Conservation (phyloP, 495 filamentous ascomycete species). For the Paragyromitra xinjiangensis region DNA sequence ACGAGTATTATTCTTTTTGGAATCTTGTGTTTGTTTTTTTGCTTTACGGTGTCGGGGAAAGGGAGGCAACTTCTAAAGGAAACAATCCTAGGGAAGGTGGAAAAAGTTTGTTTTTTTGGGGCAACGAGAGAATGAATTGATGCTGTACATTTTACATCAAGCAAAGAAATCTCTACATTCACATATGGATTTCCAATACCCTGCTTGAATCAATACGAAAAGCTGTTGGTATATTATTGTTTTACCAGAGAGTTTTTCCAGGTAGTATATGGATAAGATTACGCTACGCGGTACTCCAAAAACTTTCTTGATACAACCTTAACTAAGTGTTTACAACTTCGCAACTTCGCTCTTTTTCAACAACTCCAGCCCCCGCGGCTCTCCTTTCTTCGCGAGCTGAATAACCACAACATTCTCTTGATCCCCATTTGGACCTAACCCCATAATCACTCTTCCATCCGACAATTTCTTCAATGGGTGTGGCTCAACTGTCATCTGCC, state of each 20-base stretch:
- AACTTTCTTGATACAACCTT: not conserved
- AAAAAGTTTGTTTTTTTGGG: constrained; percentile 40
- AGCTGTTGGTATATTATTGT: not conserved
- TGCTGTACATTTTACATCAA: constrained; percentile 32
- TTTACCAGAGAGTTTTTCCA: not conserved
- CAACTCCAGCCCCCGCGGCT: constrained; percentile 66
- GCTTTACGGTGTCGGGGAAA: constrained; percentile 45
- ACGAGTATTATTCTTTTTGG: constrained; percentile 26
- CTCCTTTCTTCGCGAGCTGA: constrained; percentile 66
- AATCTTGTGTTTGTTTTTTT: constrained; percentile 9
- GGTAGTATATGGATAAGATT: not conserved
- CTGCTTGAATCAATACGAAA: constrained; percentile 1
- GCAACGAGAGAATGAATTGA: constrained; percentile 1
- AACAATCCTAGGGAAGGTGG: not conserved
- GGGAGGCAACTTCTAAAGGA: not conserved
- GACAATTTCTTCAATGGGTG: constrained; percentile 68
- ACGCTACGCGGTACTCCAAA: not conserved
- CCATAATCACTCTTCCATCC: constrained; percentile 70
- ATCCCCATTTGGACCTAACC: constrained; percentile 73
- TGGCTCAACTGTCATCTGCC: constrained; percentile 78
- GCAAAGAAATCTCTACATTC: not conserved
- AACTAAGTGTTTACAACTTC: constrained; percentile 22
- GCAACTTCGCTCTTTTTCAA: constrained; percentile 64
- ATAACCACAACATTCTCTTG: constrained; percentile 77
- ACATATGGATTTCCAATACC: constrained; percentile 22